phyloP scores from a whole-genome alignment of 1,139 yeast genomes.

The Meyerozyma elateridarum region DNA sequence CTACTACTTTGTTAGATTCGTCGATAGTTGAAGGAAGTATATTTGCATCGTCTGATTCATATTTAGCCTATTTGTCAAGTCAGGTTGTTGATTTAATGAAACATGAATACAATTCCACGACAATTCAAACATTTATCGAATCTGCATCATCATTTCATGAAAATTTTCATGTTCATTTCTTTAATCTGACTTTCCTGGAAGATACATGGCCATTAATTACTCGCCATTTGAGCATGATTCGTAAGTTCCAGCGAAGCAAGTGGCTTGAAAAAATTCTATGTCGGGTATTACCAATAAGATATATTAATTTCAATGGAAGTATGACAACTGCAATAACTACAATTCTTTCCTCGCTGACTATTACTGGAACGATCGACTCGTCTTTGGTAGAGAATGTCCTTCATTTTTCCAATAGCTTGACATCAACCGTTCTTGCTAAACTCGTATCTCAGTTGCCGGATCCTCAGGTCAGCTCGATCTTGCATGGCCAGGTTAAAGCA shows the following conservation, averaged over 20 bases:
- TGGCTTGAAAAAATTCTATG: constrained; percentile 13
- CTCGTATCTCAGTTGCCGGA: constrained; percentile 11
- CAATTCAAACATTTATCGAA: constrained; percentile 18
- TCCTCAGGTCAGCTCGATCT: constrained; percentile 9
- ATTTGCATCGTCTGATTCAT: constrained; percentile 16
- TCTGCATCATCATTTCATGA: constrained; percentile 24
- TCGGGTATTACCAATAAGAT: constrained; percentile 3
- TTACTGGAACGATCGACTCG: constrained; percentile 14
- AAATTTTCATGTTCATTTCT: constrained; percentile 15
- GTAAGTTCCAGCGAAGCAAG: constrained; percentile 22
- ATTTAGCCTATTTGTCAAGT: constrained; percentile 18
- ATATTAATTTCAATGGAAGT: constrained; percentile 2
- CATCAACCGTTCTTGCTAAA: too few species aligned
- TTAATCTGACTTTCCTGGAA: constrained; percentile 20
- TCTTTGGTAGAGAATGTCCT: constrained; percentile 17
- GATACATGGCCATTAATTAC: constrained; percentile 19
- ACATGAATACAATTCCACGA: constrained; percentile 6
- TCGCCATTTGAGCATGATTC: constrained; percentile 18
- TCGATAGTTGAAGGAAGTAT: constrained; percentile 11
- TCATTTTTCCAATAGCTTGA: constrained; percentile 11
- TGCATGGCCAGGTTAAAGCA: constrained; percentile 14
- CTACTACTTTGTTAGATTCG: constrained; percentile 10
- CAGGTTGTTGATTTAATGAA: constrained; percentile 15
- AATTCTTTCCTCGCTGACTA: too few species aligned
- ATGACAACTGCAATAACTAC: constrained; percentile 6